phyloP scores from a whole-genome alignment of 2,329 filamentous ascomycete species.

The Incumbomyces delicatus region DNA sequence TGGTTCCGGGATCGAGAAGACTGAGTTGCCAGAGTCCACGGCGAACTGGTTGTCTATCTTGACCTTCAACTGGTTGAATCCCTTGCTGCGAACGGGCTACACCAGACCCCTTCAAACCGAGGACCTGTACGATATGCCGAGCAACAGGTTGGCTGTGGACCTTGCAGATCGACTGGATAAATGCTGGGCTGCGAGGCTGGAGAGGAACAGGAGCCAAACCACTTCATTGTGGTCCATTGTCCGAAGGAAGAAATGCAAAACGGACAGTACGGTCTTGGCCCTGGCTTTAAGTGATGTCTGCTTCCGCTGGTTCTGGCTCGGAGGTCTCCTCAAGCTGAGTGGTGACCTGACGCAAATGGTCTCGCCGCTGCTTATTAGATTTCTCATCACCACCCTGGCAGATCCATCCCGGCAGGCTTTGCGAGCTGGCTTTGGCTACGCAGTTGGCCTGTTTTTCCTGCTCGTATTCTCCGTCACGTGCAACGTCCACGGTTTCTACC shows the following conservation, averaged over 20 bases:
- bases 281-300: not conserved
- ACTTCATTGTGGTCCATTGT: too few species aligned
- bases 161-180: too few species aligned
- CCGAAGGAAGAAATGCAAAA: not conserved
- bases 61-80: constrained; percentile 45
- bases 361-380: constrained; percentile 2
- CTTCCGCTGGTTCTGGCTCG: not conserved
- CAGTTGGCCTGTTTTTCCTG: not conserved
- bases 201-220: too few species aligned
- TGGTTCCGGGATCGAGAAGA: too few species aligned
- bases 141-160: too few species aligned
- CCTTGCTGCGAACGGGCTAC: constrained; percentile 42
- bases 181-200: too few species aligned
- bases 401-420: not conserved
- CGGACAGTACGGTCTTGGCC: not conserved
- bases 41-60: too few species aligned
- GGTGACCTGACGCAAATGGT: not conserved
- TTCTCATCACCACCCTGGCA: constrained; percentile 4
- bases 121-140: constrained; percentile 32
- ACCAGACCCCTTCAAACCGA: constrained; percentile 33
- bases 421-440: not conserved
- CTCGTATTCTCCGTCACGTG: too few species aligned
- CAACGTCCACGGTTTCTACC: too few species aligned
- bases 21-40: too few species aligned
- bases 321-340: not conserved